A percentile compares a stretch with the other conserved stretches of the same genome.
These are phyloP conservation scores for Cladosporium oxysporum DNA, from an alignment of 2,329 filamentous ascomycete genomes.

Conservation along the genomic window DNA sequence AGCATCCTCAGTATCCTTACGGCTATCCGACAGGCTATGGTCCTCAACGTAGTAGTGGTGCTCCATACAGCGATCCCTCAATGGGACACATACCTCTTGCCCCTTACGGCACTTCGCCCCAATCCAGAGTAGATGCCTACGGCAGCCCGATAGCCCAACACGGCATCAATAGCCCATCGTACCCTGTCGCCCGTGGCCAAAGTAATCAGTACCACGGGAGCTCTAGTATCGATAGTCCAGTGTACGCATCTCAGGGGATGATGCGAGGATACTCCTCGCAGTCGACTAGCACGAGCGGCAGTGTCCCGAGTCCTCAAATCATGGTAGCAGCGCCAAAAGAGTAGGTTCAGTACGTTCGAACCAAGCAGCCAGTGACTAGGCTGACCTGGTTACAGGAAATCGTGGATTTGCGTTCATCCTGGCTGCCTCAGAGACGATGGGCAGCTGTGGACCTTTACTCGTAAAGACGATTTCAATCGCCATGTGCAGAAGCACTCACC, in stretches of 20 bases:
- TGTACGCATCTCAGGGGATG: neutral
- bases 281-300: neutral
- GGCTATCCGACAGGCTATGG: neutral
- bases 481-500: constrained; percentile 39
- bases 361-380: neutral
- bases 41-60: neutral
- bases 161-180: neutral
- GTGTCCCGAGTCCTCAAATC: neutral
- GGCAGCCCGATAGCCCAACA: neutral
- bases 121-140: neutral
- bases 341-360: neutral
- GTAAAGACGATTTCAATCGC: constrained; percentile 50
- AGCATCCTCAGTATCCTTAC: neutral
- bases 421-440: constrained; percentile 4
- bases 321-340: neutral
- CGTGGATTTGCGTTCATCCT: neutral
- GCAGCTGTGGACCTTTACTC: constrained; percentile 20
- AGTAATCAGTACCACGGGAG: neutral
- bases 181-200: neutral
- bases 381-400: neutral
- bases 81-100: neutral
- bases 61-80: neutral
- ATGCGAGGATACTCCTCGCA: neutral
- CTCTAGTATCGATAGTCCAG: neutral
- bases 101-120: neutral